Conservation (phyloP, 2,329 filamentous ascomycete species). For the Colletotrichum australisinense region DNA sequence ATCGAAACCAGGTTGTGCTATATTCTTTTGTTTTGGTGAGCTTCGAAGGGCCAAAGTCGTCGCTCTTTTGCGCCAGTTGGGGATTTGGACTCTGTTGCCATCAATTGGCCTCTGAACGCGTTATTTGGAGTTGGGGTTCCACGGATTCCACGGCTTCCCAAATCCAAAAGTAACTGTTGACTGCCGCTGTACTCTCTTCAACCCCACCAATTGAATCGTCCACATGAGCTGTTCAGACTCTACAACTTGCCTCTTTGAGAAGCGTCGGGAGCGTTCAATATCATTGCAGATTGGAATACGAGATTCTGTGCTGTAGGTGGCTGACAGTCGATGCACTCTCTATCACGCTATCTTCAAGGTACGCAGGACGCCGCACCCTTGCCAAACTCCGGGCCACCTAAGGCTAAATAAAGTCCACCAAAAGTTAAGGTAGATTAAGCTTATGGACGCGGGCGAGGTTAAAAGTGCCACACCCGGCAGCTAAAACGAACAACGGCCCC, state of each 20-base stretch:
- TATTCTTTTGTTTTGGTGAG: background rate
- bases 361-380: background rate
- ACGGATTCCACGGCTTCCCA: background rate
- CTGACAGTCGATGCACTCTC: background rate
- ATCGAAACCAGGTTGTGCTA: constrained; percentile 6
- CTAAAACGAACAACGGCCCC: constrained; percentile 1
- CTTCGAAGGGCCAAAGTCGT: background rate
- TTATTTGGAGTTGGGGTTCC: background rate
- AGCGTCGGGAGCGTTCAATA: background rate
- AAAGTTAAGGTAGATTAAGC: background rate
- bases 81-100: background rate
- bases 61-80: background rate
- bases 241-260: background rate
- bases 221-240: background rate
- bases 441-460: background rate
- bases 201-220: background rate
- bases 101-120: too few relatives aligned
- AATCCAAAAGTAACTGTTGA: too few relatives aligned
- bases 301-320: background rate
- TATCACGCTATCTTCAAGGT: background rate
- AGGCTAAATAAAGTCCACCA: background rate
- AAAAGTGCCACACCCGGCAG: constrained; percentile 2
- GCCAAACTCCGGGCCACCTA: background rate
- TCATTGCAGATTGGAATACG: background rate
- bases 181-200: too few relatives aligned